phyloP scores from a whole-genome alignment of 176 grass and related monocot species.

The Stipa capillata region DNA sequence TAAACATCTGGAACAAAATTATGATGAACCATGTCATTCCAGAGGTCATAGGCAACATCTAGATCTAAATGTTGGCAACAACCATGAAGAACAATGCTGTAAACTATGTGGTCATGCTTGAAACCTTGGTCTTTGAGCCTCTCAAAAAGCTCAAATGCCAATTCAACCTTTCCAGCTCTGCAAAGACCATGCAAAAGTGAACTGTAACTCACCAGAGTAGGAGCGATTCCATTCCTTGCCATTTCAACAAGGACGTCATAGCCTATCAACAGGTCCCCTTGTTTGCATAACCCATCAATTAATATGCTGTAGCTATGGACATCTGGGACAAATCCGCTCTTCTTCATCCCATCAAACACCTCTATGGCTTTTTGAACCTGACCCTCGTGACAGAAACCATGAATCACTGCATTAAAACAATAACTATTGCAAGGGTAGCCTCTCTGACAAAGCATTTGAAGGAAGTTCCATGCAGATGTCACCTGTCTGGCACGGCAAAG shows the following conservation, averaged over 20 bases:
- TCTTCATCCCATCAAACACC: slow-evolving; percentile 47
- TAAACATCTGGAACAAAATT: slow-evolving; percentile 53
- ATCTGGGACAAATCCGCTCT: slow-evolving; percentile 35
- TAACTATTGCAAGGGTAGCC: slow-evolving; percentile 36
- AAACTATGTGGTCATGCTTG: slow-evolving; percentile 37
- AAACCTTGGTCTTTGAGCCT: slow-evolving; percentile 31
- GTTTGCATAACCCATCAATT: slow-evolving; percentile 55
- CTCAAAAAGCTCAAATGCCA: slow-evolving; percentile 33
- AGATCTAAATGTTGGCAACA: slow-evolving; percentile 48
- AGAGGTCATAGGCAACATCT: slow-evolving; percentile 26
- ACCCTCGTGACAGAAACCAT: slow-evolving; percentile 45
- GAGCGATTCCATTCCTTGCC: slow-evolving; percentile 43
- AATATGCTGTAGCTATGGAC: slow-evolving; percentile 56
- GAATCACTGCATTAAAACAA: slow-evolving; percentile 70
- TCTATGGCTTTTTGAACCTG: slow-evolving; percentile 28
- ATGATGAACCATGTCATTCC: slow-evolving; percentile 42
- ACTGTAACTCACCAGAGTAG: slow-evolving; percentile 43
- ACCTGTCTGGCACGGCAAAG: slow-evolving; percentile 39
- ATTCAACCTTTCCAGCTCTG: slow-evolving; percentile 31
- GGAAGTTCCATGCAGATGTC: slow-evolving; percentile 42
- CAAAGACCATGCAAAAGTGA: slow-evolving; percentile 62
- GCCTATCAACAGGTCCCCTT: slow-evolving; percentile 36
- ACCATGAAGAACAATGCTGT: slow-evolving; percentile 65
- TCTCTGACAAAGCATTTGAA: slow-evolving; percentile 27
- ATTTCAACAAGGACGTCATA: slow-evolving; percentile 44